A percentile compares a stretch with the other conserved stretches of the same genome.
Evolutionary conservation across 495 filamentous ascomycete genomes (phyloP).

Genomic region (Xylaria nigripes): DNA sequence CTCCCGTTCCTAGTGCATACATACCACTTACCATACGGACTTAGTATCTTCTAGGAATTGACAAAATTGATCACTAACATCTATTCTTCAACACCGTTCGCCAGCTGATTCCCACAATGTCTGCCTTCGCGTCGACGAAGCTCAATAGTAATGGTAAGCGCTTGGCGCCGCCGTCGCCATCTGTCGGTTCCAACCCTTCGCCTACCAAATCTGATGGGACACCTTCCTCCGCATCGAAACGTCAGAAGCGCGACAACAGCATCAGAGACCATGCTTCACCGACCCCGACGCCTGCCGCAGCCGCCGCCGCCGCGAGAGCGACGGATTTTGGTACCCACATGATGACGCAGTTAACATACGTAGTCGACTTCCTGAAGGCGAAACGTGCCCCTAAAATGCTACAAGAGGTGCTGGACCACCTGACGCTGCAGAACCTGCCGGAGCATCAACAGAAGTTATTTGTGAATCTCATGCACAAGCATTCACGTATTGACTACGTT

Average conservation of each 20-base stretch:
- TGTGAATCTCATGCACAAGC: slow-evolving; percentile 42
- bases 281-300: slow-evolving; percentile 35
- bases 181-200: slow-evolving; percentile 9
- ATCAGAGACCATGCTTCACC: slow-evolving; percentile 28
- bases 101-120: background rate
- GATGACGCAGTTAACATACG: slow-evolving; percentile 76
- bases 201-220: slow-evolving; percentile 17
- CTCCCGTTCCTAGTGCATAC: slow-evolving; percentile 5
- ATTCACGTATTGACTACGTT: slow-evolving; percentile 65
- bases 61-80: slow-evolving; percentile 12
- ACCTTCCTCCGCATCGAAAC: slow-evolving; percentile 14
- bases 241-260: slow-evolving; percentile 25
- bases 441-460: slow-evolving; percentile 36
- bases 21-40: too few species aligned
- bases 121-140: slow-evolving; percentile 11
- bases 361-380: slow-evolving; percentile 73
- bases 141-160: slow-evolving; percentile 16
- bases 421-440: slow-evolving; percentile 52
- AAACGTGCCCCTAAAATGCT: slow-evolving; percentile 65
- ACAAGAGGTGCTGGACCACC: slow-evolving; percentile 64
- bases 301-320: slow-evolving; percentile 53
- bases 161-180: slow-evolving; percentile 11
- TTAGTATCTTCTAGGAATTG: too few species aligned
- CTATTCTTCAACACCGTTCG: background rate
- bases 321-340: slow-evolving; percentile 71